Evolutionary conservation across 306 rosid species (phyloP).

Genomic region (Castanea sativa): DNA sequence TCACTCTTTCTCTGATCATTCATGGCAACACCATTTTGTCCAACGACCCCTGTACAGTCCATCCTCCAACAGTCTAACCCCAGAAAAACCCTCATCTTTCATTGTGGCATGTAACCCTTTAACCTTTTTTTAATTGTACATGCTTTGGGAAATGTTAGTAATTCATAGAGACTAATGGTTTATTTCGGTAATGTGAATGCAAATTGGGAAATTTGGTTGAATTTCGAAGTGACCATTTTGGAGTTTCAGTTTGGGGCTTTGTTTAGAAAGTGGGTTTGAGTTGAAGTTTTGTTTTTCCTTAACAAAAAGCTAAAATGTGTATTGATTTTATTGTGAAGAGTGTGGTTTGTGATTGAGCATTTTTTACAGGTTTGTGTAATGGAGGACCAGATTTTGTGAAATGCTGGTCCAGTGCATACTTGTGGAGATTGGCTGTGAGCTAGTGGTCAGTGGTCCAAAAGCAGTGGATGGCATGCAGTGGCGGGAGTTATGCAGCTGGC

Average conservation of each 20-base stretch:
- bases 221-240: not conserved
- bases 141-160: not conserved
- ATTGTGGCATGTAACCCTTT: constrained; percentile 31
- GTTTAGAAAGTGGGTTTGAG: not conserved
- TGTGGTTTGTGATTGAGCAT: not conserved
- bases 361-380: constrained; percentile 37
- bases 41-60: constrained; percentile 43
- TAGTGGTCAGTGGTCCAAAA: not conserved
- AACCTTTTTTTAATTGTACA: not conserved
- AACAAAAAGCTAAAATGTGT: not conserved
- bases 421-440: constrained; percentile 58
- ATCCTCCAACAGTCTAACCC: constrained; percentile 42
- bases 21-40: constrained; percentile 73
- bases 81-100: constrained; percentile 31
- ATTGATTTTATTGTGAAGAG: not conserved
- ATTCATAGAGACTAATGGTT: not conserved
- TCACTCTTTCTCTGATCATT: constrained; percentile 6
- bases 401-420: constrained; percentile 29
- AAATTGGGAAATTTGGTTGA: not conserved
- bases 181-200: not conserved
- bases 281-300: not conserved
- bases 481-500: no score
- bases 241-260: not conserved
- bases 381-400: constrained; percentile 32
- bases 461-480: no score